Evolutionary conservation across 1,284 basidiomycete genomes (phyloP).

Genomic region (Takashimella tepidaria): DNA sequence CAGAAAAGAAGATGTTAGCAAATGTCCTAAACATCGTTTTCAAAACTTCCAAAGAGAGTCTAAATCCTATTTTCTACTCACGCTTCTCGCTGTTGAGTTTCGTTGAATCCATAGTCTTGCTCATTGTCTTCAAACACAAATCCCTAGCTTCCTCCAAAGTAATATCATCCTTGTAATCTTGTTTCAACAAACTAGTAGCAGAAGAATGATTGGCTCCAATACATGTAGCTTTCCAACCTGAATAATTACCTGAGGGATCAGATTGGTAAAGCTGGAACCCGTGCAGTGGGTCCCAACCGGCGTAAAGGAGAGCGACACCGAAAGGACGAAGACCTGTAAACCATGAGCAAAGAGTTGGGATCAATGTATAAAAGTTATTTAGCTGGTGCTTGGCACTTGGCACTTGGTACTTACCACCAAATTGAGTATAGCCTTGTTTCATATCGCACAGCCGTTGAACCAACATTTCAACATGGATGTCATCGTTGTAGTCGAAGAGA

Average conservation of each 20-base stretch:
- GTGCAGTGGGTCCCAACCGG: constrained; percentile 94
- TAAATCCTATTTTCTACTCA: constrained; percentile 54
- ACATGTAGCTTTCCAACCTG: constrained; percentile 98
- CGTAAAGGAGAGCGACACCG: constrained; percentile 93
- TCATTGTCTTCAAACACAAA: constrained; percentile 88
- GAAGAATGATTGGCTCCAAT: constrained; percentile 90
- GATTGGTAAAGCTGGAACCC: constrained; percentile 97
- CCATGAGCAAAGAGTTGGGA: background rate
- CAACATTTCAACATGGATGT: constrained; percentile 94
- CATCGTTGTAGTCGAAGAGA: constrained; percentile 86
- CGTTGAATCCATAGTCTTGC: constrained; percentile 99
- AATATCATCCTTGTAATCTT: constrained; percentile 98
- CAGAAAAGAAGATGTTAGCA: too few relatives aligned
- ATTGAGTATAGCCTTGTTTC: constrained; percentile 99
- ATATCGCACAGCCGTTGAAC: constrained; percentile 91
- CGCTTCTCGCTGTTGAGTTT: constrained; percentile 91
- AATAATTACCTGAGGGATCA: constrained; percentile 97
- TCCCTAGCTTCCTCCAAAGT: constrained; percentile 84
- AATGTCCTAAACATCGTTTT: too few relatives aligned
- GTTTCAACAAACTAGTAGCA: constrained; percentile 67
- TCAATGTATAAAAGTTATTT: background rate
- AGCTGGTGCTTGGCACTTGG: background rate
- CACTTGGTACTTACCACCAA: constrained; percentile 63
- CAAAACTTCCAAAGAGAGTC: too few relatives aligned
- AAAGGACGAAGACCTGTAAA: constrained; percentile 84